Conservation (phyloP, 108 stramenopile species). For the Ochromonas danica region DNA sequence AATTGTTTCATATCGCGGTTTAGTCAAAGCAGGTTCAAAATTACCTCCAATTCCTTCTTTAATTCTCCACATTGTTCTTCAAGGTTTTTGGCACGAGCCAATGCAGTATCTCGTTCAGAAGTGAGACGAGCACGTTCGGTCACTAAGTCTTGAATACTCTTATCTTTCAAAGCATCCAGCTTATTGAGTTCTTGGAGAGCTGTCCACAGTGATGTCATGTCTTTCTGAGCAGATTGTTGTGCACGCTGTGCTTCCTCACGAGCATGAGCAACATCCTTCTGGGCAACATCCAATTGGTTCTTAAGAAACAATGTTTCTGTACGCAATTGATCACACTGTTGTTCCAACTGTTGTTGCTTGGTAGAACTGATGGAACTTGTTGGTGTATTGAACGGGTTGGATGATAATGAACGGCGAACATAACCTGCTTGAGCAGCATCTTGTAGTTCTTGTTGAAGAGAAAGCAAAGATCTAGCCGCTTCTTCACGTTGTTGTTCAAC, state of each 20-base stretch:
- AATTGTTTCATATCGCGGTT: no score
- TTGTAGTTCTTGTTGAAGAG: not conserved
- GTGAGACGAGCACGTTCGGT: not conserved
- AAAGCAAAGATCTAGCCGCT: not conserved
- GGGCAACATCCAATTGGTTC: not conserved
- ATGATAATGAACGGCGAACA: no score
- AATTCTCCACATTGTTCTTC: not conserved
- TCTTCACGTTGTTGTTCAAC: not conserved
- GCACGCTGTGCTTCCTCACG: not conserved
- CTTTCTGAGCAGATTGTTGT: not conserved
- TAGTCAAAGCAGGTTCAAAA: no score
- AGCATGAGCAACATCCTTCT: not conserved
- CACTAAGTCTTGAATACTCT: constrained; percentile 12
- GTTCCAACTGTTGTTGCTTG: not conserved
- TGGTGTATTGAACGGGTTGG: not conserved
- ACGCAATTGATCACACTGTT: not conserved
- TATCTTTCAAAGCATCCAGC: constrained; percentile 24
- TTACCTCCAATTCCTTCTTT: not conserved
- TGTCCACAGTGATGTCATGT: constrained; percentile 23
- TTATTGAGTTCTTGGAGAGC: constrained; percentile 25
- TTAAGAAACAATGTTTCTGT: not conserved
- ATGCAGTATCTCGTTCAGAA: constrained; percentile 9
- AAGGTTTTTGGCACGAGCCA: not conserved
- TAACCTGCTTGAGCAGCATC: not conserved
- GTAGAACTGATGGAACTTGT: not conserved